Base-by-base conservation (phyloP, 108 stramenopile genomes). In the Pseudonitzschia multiseries region DNA sequence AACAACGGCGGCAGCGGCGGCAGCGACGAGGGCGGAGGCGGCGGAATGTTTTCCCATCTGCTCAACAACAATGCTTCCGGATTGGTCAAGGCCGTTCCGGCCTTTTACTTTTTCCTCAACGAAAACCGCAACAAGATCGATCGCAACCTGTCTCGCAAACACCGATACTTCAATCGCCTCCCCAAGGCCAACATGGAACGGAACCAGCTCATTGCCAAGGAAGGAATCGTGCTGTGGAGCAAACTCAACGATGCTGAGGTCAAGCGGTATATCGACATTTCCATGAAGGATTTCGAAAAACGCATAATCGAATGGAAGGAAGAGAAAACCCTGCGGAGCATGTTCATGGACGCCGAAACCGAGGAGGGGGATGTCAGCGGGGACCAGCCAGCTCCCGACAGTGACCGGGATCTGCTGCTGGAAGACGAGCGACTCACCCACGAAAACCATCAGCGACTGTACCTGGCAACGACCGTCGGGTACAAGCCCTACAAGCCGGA, bases 281-380 rank as follows among this genome's bases (percentile, higher is more conserved):
- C 87, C 8, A 90, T 94, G 81, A 72, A 80, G 12, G 90, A 94
- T 53, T 92, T 88, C 71, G 90, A 92, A 66, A 66, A 81, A 29
- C 66, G 84, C 14, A 83, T 90, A 40, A 74, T 90, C 54, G 80
- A 85, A 53, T 94, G 93, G 93, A 94, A 94, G 73, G 86, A 94
- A 78, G 88, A 89, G 53, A 89, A 92, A 74, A 87, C 57, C 48
- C 77, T 92, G 13, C 82, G 81, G 53, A 78, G 86, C 24, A 90
- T 91, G 89, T 79, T 83, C 44, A 18, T 48, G 46, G 46, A 14
- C 17, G 27, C 76, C 22, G 77, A 69, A 31, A 66, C 71, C 41
- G 71, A 66, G 6, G 78, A 41, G 21, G 33, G 59, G 17, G 76
- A 68, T 28, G 36, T 22, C n/a, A 14, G 46, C 13, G 46, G 54